Evolutionary conservation across 371 early-diverging fungal genomes (phyloP).

Genomic region (Blyttiomyces sp.): DNA sequence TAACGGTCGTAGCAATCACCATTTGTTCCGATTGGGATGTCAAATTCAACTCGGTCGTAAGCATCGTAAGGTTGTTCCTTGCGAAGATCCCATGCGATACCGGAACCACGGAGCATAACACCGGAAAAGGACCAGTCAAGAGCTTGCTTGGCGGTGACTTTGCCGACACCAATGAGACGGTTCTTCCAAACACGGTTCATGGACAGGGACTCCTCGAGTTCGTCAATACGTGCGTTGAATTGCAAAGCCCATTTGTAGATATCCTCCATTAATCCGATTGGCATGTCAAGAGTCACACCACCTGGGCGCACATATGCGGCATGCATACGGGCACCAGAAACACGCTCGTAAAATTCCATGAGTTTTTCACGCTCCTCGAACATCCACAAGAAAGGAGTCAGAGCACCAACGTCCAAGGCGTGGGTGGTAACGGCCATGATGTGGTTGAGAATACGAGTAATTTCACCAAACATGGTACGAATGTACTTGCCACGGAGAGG

Average conservation of each 20-base stretch:
- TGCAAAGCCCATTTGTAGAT: slow-evolving; percentile 90
- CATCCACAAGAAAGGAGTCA: slow-evolving; percentile 97
- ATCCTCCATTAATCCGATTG: slow-evolving; percentile 90
- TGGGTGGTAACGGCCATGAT: slow-evolving; percentile 96
- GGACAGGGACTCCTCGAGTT: slow-evolving; percentile 90
- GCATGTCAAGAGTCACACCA: slow-evolving; percentile 91
- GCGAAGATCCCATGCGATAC: slow-evolving; percentile 92
- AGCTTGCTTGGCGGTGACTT: slow-evolving; percentile 83
- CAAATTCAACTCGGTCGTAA: slow-evolving; percentile 92
- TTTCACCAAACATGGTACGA: slow-evolving; percentile 94
- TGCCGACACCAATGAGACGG: slow-evolving; percentile 85
- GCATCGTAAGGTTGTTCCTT: slow-evolving; percentile 94
- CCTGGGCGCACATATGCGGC: slow-evolving; percentile 96
- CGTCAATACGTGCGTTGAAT: slow-evolving; percentile 87
- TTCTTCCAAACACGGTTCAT: slow-evolving; percentile 93
- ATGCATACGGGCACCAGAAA: slow-evolving; percentile 97
- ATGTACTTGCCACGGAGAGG: slow-evolving; percentile 94
- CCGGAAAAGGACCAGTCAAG: slow-evolving; percentile 91
- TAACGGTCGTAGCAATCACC: slow-evolving; percentile 97
- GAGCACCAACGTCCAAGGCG: slow-evolving; percentile 95
- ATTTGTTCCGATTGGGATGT: slow-evolving; percentile 91
- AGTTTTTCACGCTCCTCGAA: slow-evolving; percentile 97
- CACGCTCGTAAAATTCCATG: slow-evolving; percentile 98
- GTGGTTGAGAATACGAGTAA: slow-evolving; percentile 96
- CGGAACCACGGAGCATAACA: slow-evolving; percentile 91